Conservation (phyloP, 495 filamentous ascomycete genomes). For the Penicillium chermesinum region DNA sequence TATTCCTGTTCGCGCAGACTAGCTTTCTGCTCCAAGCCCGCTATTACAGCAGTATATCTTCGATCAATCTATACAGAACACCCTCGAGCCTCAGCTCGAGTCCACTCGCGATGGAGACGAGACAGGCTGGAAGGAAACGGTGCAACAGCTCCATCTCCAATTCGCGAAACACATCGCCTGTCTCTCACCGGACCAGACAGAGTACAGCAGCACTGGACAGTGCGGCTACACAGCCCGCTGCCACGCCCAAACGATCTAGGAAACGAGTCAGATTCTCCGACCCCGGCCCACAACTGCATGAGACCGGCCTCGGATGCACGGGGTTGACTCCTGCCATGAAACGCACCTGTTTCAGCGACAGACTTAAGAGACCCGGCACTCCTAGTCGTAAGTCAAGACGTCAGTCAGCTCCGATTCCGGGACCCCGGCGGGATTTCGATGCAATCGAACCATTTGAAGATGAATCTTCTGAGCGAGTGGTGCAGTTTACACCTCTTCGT, state of each 20-base stretch:
- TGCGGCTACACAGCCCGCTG: constrained; percentile 3
- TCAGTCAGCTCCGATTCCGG: constrained; percentile 26
- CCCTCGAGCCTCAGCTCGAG: background rate
- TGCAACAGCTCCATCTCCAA: constrained; percentile 23
- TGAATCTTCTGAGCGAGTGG: constrained; percentile 25
- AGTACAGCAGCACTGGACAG: background rate
- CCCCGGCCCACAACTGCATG: constrained; percentile 48
- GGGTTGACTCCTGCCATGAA: constrained; percentile 65
- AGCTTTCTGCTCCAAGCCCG: background rate
- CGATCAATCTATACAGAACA: background rate
- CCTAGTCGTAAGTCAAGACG: constrained; percentile 41
- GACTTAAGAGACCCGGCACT: constrained; percentile 19
- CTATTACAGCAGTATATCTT: constrained; percentile 1
- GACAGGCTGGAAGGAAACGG: constrained; percentile 28
- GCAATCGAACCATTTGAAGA: constrained; percentile 25
- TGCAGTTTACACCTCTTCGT: constrained; percentile 65
- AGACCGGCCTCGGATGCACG: constrained; percentile 40
- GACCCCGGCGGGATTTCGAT: constrained; percentile 20
- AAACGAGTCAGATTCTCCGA: constrained; percentile 73
- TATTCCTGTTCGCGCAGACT: background rate
- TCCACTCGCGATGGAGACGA: constrained; percentile 24
- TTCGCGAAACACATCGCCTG: constrained; percentile 12
- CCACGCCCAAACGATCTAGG: constrained; percentile 36
- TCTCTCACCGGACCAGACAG: constrained; percentile 20
- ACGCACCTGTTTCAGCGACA: constrained; percentile 41